Percentiles rank a stretch among this genome's conserved stretches.
These are phyloP conservation scores for Xylaria nigripes DNA, from an alignment of 495 filamentous ascomycete species.

Conservation along the genomic window DNA sequence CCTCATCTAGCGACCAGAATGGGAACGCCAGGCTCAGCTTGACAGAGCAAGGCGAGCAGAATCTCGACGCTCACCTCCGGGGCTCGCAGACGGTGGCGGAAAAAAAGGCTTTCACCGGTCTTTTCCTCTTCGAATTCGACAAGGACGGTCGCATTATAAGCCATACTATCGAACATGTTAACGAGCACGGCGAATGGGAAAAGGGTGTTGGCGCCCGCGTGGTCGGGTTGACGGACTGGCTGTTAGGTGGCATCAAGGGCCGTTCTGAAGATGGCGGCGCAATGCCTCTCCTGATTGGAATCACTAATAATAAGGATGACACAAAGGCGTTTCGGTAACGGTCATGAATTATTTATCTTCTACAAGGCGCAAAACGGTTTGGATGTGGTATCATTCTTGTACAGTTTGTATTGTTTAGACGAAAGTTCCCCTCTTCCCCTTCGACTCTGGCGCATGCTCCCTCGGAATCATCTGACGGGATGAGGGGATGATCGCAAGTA, in stretches of 20 bases:
- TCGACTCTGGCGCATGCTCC: too few relatives aligned
- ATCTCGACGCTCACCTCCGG: constrained; percentile 16
- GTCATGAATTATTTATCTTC: background rate
- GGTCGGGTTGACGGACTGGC: constrained; percentile 81
- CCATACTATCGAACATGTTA: constrained; percentile 90
- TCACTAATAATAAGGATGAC: background rate
- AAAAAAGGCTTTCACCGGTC: constrained; percentile 60
- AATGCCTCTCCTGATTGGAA: constrained; percentile 7
- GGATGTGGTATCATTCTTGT: constrained; percentile 1
- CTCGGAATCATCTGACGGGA: too few relatives aligned
- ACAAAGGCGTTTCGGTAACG: constrained; percentile 1
- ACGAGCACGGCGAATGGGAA: constrained; percentile 64
- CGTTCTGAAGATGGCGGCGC: constrained; percentile 24
- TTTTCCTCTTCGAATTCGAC: constrained; percentile 96
- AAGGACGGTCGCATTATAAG: constrained; percentile 70
- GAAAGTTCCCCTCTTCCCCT: too few relatives aligned
- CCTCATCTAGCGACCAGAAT: constrained; percentile 12
- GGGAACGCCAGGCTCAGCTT: constrained; percentile 22
- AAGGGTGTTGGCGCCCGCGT: constrained; percentile 56
- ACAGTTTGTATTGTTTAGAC: too few relatives aligned
- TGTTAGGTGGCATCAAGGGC: constrained; percentile 57
- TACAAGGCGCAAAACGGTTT: background rate
- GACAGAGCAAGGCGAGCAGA: constrained; percentile 22
- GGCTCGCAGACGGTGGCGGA: constrained; percentile 22
- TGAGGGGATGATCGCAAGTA: too few relatives aligned